Percentiles rank a stretch among this genome's conserved stretches.
phyloP scores from a whole-genome alignment of 2,329 filamentous ascomycete species.

The Hypoxylon sp. region DNA sequence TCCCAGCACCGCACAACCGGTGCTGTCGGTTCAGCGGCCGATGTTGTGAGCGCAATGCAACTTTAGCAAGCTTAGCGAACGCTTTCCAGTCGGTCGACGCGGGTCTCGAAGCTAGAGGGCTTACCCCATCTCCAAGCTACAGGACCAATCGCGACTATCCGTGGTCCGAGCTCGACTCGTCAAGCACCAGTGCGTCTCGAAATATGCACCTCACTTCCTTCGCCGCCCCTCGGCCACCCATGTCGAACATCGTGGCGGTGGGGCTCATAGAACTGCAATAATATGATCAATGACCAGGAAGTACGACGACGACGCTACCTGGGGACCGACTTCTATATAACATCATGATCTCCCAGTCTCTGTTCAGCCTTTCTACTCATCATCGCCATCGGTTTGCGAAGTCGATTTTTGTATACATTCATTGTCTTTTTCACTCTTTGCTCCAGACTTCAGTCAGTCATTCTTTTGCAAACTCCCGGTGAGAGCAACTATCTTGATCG shows the following conservation, averaged over 20 bases:
- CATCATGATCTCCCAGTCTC: slow-evolving; percentile 18
- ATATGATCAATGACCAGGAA: slow-evolving; percentile 33
- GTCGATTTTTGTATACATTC: slow-evolving; percentile 41
- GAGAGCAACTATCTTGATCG: slow-evolving; percentile 47
- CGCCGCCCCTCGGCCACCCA: slow-evolving; percentile 5
- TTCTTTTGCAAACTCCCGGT: slow-evolving; percentile 45
- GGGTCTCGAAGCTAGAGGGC: slow-evolving; percentile 18
- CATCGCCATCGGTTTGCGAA: slow-evolving; percentile 41
- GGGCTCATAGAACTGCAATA: slow-evolving; percentile 37
- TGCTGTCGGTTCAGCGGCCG: slow-evolving; percentile 24
- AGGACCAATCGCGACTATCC: slow-evolving; percentile 19
- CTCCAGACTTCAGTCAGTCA: slow-evolving; percentile 29
- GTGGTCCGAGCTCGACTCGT: slow-evolving; percentile 7
- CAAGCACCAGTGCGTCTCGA: slow-evolving; percentile 30
- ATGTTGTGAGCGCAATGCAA: slow-evolving; percentile 23
- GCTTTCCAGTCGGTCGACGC: slow-evolving; percentile 3
- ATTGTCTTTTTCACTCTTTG: slow-evolving; percentile 40
- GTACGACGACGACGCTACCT: slow-evolving; percentile 17
- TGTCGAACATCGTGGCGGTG: slow-evolving; percentile 17
- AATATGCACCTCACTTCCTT: slow-evolving; percentile 31
- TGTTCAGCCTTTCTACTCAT: slow-evolving; percentile 12
- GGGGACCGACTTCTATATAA: slow-evolving; percentile 41
- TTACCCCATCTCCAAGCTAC: slow-evolving; percentile 10
- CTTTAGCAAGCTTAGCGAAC: slow-evolving; percentile 1
- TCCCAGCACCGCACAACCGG: slow-evolving; percentile 26